Percentiles rank a stretch among this genome's conserved stretches.
Evolutionary conservation across 176 grass and related monocot species (phyloP).

Genomic region (Triticum timopheevii): DNA sequence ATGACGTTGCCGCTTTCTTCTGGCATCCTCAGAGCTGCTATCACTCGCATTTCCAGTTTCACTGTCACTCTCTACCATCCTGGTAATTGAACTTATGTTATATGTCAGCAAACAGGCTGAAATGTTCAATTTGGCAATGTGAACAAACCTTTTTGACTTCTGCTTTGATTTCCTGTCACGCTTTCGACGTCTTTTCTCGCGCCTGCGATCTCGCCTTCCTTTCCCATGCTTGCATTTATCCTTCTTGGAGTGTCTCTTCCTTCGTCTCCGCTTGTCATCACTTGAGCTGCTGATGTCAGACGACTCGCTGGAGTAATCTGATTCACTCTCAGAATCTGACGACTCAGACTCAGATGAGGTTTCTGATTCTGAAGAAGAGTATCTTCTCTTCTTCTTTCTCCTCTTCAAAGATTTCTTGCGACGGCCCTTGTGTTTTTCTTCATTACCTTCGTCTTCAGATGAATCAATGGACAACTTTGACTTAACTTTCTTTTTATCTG

Average conservation of each 20-base stretch:
- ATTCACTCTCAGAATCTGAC: constrained; percentile 76
- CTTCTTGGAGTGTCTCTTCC: constrained; percentile 64
- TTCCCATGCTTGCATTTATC: constrained; percentile 71
- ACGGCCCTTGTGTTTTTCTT: constrained; percentile 47
- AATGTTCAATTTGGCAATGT: constrained; percentile 16
- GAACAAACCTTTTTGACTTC: constrained; percentile 60
- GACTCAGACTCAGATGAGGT: constrained; percentile 73
- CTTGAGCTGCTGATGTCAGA: constrained; percentile 93
- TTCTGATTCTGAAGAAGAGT: constrained; percentile 84
- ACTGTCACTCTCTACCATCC: constrained; percentile 47
- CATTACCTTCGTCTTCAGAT: constrained; percentile 56
- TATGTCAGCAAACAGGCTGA: background rate
- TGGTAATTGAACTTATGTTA: constrained; percentile 39
- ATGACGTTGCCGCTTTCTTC: constrained; percentile 44
- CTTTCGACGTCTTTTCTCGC: constrained; percentile 70
- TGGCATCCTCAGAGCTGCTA: constrained; percentile 55
- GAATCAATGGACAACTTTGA: constrained; percentile 60
- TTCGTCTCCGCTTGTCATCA: constrained; percentile 65
- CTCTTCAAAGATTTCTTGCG: constrained; percentile 79
- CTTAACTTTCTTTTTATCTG: constrained; percentile 82
- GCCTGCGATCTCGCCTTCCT: constrained; percentile 73
- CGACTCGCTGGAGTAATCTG: constrained; percentile 67
- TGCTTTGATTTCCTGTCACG: constrained; percentile 80
- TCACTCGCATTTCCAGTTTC: constrained; percentile 53
- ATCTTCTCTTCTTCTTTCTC: constrained; percentile 75